Base-by-base conservation (phyloP, 2,329 filamentous ascomycete genomes). In the Fusarium oxysporum region DNA sequence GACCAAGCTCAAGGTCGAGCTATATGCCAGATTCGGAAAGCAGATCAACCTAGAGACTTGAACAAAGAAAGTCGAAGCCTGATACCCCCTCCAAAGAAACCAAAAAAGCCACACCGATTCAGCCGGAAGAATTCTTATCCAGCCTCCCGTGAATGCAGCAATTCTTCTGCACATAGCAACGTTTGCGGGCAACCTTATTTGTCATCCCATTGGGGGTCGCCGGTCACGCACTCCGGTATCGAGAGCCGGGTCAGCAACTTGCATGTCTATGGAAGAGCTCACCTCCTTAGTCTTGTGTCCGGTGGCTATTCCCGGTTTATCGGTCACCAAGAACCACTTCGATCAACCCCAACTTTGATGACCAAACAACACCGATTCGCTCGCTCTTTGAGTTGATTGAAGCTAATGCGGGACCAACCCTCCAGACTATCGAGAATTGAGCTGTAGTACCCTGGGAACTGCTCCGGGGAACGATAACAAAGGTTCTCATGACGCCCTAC, bases 11-110 rank as follows among this genome's bases (percentile, higher is more conserved):
- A 99, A 99, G 86, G 93, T 97, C 66, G 91, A 93, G 70, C 85
- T 99, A 70, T 99, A 99, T 83, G 95, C 95, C 38, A 91, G 97
- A 70, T 99, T 99, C 83, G 96, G 96, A 62, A 91, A 93, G 82
- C 97, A 95, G 82, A 99, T 99, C 86, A 99, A 99, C 83, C 87
- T 98, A 74, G 96, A 99, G 84, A 94, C 93, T 76, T 96, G 86
- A 88, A 65, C 60, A 53, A 40, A 65, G 64, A 72, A 58, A 63
- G 59, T 71, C 61, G 59, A 72, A 74, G 59, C 50, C 38, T 74
- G 62, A 71, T 71, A 73, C 70, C 70, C 65, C 54, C 65, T 50
- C n/a, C n/a, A 50, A 48, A 57, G 55, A 38, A 63, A 40, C 45
- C 43, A 67, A 45, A 66, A 47, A 62, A 58, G 53, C 62, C 41